Conservation (phyloP, 345 rosid genomes). For the Odontarrhena argentea region DNA sequence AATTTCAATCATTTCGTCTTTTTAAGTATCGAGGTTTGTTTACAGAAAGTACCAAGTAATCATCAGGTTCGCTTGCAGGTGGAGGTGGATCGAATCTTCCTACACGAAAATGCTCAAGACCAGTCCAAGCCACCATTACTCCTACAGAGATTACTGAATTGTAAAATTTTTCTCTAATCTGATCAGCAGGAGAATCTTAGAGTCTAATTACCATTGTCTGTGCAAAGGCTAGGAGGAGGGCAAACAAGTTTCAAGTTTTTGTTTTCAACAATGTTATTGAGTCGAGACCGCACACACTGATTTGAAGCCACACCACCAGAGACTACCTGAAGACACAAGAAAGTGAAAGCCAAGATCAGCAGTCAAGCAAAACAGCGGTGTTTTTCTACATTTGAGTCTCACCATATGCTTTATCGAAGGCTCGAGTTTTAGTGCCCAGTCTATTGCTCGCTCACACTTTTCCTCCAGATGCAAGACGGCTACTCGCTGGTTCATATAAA, state of each 20-base stretch:
- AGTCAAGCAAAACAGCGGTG: background rate
- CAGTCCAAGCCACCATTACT: conserved; percentile 99
- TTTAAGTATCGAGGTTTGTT: background rate
- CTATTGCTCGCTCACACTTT: conserved; percentile 87
- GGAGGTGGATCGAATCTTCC: conserved; percentile 98
- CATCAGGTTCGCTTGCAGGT: conserved; percentile 69
- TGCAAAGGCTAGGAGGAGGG: conserved; percentile 89
- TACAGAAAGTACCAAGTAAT: conserved; percentile 56
- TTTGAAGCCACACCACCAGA: conserved; percentile 99
- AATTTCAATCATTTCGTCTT: conserved; percentile 5
- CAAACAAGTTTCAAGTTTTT: conserved; percentile 75
- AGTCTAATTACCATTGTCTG: conserved; percentile 73
- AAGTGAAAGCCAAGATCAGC: conserved; percentile 11
- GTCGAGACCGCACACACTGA: conserved; percentile 69
- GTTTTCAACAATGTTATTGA: conserved; percentile 61
- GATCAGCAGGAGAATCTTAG: conserved; percentile 4
- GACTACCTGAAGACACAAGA: conserved; percentile 59
- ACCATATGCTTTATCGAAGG: conserved; percentile 85
- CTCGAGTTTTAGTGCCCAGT: conserved; percentile 85
- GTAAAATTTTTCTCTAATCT: background rate
- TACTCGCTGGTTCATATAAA: conserved; percentile 62
- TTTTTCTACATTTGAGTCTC: conserved; percentile 24
- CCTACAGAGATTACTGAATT: conserved; percentile 48
- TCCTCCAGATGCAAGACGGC: conserved; percentile 96
- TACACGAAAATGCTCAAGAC: conserved; percentile 79